Evolutionary conservation across 179 eudicot genomes (phyloP), one percentile per base, ranked within the genome.

Genomic region (Spergularia azorica): DNA sequence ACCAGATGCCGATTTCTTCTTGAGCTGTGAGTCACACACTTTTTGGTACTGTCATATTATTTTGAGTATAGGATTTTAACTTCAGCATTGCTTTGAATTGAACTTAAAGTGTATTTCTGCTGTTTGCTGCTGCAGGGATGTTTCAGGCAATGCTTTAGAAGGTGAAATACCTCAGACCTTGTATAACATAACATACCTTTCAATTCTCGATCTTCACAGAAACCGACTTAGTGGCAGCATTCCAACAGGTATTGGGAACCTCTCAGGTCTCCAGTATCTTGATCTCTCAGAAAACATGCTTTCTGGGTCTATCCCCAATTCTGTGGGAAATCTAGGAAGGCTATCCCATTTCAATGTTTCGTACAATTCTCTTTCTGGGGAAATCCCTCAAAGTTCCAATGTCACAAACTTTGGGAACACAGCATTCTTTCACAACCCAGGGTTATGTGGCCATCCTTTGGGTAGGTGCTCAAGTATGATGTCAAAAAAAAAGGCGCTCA

Each of bases 1-100:
- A 86, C 89, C 85, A 84, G 82, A 70, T 95, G 97, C 91, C 85
- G 81, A 75, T 93, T 90, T 83, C 97, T 95, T 74, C 97, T 91
- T 84, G 86, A 90, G 87, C 92, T 95, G 97, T 95, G 84, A 95
- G 98, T 56, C 69, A 16, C 36, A 55, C 2, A 38, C 50, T 71
- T 36, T 21, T 71, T 58, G 76, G 66, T 79, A 72, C 62, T 73
- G 51, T 55, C 20, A 50, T 43, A 57, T n/a, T 67, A 7, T 38
- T 55, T 14, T 12, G 32, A n/a, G 3, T 18, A 17, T 59, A 59
- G 10, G 0, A 0, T 65, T 41, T 62, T 60, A 56, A 48, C 72
- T 62, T 74, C n/a, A 74, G 14, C 61, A 39, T 60, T 76, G 73
- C 80, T 83, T 83, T 73, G 59, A 52, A 64, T 69, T 76, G 52